Base-by-base conservation (phyloP, 2,329 filamentous ascomycete genomes). In the Teratosphaeria nubilosa region DNA sequence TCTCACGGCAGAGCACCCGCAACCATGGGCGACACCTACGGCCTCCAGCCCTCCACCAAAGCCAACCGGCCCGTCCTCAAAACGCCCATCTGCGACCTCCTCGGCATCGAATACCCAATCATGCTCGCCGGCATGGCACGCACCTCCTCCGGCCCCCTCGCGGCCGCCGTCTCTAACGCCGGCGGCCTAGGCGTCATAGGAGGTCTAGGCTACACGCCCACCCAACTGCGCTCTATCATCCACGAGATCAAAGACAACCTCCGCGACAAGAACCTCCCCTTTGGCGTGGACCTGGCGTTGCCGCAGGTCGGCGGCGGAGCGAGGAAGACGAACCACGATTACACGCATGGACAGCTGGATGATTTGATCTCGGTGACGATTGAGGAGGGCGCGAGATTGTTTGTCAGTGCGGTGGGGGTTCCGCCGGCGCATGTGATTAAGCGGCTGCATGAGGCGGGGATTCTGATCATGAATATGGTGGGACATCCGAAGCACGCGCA, bases 381-480 rank as follows among this genome's bases (percentile, higher is more conserved):
- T 65, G 84, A 86, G 66, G 87, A 88, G 64, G 87, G 89, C n/a
- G 90, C 92, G 7, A 84, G 80, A 69, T 76, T 96, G 54, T 96
- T 97, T 70, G 90, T 96, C 50, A 85, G 81, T 56, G 92, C 92
- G 1, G 91, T 96, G 0, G 92, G 92, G 9, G 87, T 96, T 24
- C 92, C 92, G 16, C 90, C 91, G 0, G 77, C 78, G 52, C 73
- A 78, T 58, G 83, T 91, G 4, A 87, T 96, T 58, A 84, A 89
- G 65, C 77, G 84, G 52, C 78, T 97, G 51, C 92, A 97, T 69
- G 79, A 80, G 9, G 86, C 87, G 0, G 88, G 88, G 0, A 88
- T 97, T 48, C 71, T 95, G 59, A 80, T 96, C 37, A 96, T 96
- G 91, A 96, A 96, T 73, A 96, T 96, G 91, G 91, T 96, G 22